Evolutionary conservation across 73 alveolate genomes (phyloP).

Genomic region (Stentor coeruleus): DNA sequence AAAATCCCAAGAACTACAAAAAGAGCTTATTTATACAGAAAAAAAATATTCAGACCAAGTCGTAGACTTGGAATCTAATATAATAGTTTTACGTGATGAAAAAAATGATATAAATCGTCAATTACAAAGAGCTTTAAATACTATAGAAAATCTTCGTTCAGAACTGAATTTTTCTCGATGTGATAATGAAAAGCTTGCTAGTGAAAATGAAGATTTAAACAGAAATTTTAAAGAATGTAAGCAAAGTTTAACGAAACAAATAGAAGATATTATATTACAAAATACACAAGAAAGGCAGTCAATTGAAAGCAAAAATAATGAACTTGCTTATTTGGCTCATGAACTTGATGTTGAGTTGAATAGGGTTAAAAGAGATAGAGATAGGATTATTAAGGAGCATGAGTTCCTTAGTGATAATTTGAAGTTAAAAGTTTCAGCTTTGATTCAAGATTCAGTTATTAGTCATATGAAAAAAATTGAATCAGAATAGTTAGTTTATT

Average conservation of each 20-base stretch:
- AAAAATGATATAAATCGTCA: background rate
- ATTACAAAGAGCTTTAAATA: background rate
- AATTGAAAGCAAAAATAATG: background rate
- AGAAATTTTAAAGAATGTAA: background rate
- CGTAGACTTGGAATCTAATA: background rate
- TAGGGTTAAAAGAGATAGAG: background rate
- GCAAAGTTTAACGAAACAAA: background rate
- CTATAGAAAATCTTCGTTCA: background rate
- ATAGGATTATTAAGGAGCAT: background rate
- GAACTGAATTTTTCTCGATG: background rate
- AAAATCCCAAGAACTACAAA: background rate
- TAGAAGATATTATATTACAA: background rate
- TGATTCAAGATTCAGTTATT: slow-evolving; percentile 6
- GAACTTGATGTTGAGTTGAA: background rate
- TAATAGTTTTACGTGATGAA: background rate
- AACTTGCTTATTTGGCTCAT: background rate
- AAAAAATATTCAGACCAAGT: slow-evolving; percentile 7
- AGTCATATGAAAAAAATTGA: background rate
- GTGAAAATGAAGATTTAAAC: background rate
- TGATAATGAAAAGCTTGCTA: background rate
- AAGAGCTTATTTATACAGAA: background rate
- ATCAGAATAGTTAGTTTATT: background rate
- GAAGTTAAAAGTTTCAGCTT: background rate
- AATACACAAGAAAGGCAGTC: background rate
- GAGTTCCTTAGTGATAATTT: background rate